Evolutionary conservation across 192 early-diverging fungal genomes (phyloP), one percentile per base, ranked within the genome.

Genomic region (Mycoemilia scoparia): DNA sequence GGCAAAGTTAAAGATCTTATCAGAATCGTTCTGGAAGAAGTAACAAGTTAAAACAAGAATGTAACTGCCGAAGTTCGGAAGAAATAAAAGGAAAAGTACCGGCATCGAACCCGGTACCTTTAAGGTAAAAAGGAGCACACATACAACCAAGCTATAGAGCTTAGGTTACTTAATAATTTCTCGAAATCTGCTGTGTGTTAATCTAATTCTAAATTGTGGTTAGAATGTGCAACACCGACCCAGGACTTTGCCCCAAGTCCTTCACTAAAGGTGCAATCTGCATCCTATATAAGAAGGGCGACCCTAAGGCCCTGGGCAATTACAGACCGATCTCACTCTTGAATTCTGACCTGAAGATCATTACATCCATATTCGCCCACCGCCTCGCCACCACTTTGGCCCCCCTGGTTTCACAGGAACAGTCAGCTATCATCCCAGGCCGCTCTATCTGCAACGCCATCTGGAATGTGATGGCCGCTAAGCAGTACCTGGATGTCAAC

Each of bases 351-450:
- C 22, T 42, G 0, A 42, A 42, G 23, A 42, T 42, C 10, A 2
- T 42, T 4, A 42, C 29, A 24, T 26, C 32, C 18, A 20, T 19
- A 9, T 7, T 42, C 17, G 10, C 40, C 3, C 2, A 4, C 2
- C 40, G 23, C 5, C 26, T 42, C 6, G 40, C 30, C 0, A 2
- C 3, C 0, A 15, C 22, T 8, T 22, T 41, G 0, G 17, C 4
- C 11, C n/a, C 13, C 2, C 4, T 7, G 14, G 23, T 41, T 16
- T 32, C 40, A 9, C 40, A 24, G 1, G 47, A 49, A 10, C 47
- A 49, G 29, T 36, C 21, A 2, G 39, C 47, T 1, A 32, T 49
- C 6, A 31, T 42, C 14, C 47, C 39, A 2, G 47, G 35, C 16
- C 24, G 39, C 3, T 19, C 8, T 12, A 42, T 49, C 2, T 6